Base-by-base conservation (phyloP, 2,329 filamentous ascomycete species). In the Hortaea werneckii region DNA sequence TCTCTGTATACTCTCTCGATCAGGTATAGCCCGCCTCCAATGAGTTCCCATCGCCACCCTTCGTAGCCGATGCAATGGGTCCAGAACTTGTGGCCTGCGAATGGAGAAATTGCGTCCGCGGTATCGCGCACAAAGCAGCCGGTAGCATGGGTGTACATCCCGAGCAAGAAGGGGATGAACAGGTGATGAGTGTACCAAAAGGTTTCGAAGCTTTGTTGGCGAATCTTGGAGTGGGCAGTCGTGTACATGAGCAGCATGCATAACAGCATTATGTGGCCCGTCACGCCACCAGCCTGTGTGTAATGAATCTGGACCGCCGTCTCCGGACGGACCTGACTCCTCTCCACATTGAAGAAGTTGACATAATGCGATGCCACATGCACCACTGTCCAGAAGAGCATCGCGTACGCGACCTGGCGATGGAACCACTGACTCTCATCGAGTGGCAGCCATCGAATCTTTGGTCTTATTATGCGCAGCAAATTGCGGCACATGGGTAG, bases 111-210 rank as follows among this genome's bases (percentile, higher is more conserved):
- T 1, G 81, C 78, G 0, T 78, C 60, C 5, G 73, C 65, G 1
- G 81, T 83, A 62, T 95, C 89, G 55, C 92, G 85, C 35, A 98
- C 92, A 70, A 98, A 98, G 69, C 92, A 98, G 49, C 88, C 89
- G 6, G 86, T 87, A 1, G 92, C 90, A 66, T 98, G 92, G 9
- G 90, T 96, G 68, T 96, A 98, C 56, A 98, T 80, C 40, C 79
- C 90, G 39, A 98, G 75, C 60, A 96, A 70, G 67, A 98, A 98
- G 1, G 92, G 90, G 50, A 98, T 85, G 61, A 96, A 96, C n/a
- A 98, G 78, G 60, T 98, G 92, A 67, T 98, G 92, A 0, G 88
- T 95, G 69, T 98, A 98, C 92, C 92, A 98, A 65, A 98, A 98
- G 0, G 90, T 94, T 70, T 98, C 92, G 62, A 89, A 98, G 0